These are phyloP conservation scores for Harringtonia lauricola DNA, from an alignment of 2,329 filamentous ascomycete genomes.

Conservation along the genomic window DNA sequence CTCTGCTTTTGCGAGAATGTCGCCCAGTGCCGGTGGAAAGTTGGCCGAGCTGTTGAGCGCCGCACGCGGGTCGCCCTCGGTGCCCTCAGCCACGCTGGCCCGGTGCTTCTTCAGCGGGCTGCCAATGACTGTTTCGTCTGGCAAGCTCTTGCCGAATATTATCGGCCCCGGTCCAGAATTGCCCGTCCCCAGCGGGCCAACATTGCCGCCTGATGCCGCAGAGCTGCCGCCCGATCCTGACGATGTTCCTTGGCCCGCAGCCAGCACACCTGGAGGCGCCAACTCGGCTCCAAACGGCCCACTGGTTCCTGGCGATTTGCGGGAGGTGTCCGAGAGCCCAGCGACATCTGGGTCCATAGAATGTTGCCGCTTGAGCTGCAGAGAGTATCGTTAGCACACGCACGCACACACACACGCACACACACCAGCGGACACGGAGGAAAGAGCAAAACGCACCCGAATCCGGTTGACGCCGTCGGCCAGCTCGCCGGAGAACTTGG, in stretches of 20 bases:
- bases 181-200: constrained; percentile 15
- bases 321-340: constrained; percentile 25
- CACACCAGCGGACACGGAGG: too few relatives aligned
- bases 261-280: constrained; percentile 22
- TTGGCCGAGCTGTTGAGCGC: constrained; percentile 8
- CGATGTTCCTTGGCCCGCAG: constrained; percentile 11
- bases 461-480: constrained; percentile 75
- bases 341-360: constrained; percentile 54
- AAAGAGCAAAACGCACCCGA: constrained; percentile 42
- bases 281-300: constrained; percentile 26
- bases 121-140: constrained; percentile 41
- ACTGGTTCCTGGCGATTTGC: constrained; percentile 32
- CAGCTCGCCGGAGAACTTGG: constrained; percentile 60
- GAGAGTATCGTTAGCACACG: not conserved
- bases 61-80: not conserved
- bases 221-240: constrained; percentile 4
- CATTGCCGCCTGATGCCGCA: not conserved
- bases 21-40: constrained; percentile 28
- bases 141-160: constrained; percentile 30
- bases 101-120: constrained; percentile 70
- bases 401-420: too few relatives aligned
- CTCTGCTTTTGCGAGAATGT: constrained; percentile 28
- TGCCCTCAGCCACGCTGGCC: constrained; percentile 37
- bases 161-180: not conserved
- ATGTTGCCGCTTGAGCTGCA: constrained; percentile 68